Evolutionary conservation across 768 basidiomycete species (phyloP), one percentile per base, ranked within the genome.

Genomic region (Galerina marginata): DNA sequence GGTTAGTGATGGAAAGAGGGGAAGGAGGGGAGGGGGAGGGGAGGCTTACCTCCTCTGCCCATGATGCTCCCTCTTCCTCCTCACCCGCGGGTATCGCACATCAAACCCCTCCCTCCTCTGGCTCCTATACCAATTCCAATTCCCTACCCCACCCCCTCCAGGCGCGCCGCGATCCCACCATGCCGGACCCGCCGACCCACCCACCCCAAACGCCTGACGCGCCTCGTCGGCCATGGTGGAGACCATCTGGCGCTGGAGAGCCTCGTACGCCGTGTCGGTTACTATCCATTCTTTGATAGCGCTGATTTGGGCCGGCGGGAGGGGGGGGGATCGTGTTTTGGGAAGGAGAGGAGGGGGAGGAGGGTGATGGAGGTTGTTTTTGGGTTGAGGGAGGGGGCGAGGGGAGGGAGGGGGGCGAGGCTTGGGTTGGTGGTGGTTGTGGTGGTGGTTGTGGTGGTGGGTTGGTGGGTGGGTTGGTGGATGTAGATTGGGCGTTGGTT

Each of bases 311-410:
- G 70, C 69, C 6, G 77, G 70, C 6, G 67, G 61, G 15, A 95
- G 74, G 0, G 80, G 67, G 2, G 87, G 89, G n/a, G n/a, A n/a
- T n/a, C n/a, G n/a, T n/a, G n/a, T n/a, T n/a, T n/a, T n/a, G n/a
- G n/a, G n/a, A n/a, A n/a, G n/a, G n/a, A n/a, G 9, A 88, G 78
- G n/a, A n/a, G n/a, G 1, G 91, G 89, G 2, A 94, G 83, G 56
- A 83, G 72, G 7, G 85, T 82, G 44, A 92, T 79, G 16, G 79
- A 78, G 7, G 90, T 91, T 16, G 85, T n/a, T n/a, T n/a, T n/a
- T n/a, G n/a, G n/a, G n/a, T n/a, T 81, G 36, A 79, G 75, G 15
- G 82, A 83, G 72, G 78, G 20, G 2, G 84, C 76, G n/a, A 81
- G 75, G 23, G 80, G 79, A 37, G 72, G 69, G 14, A 65, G 70